Percentiles rank a stretch among this genome's conserved stretches.
Evolutionary conservation across 139 green algal species (phyloP).

Genomic region (Nannochloris sp.): DNA sequence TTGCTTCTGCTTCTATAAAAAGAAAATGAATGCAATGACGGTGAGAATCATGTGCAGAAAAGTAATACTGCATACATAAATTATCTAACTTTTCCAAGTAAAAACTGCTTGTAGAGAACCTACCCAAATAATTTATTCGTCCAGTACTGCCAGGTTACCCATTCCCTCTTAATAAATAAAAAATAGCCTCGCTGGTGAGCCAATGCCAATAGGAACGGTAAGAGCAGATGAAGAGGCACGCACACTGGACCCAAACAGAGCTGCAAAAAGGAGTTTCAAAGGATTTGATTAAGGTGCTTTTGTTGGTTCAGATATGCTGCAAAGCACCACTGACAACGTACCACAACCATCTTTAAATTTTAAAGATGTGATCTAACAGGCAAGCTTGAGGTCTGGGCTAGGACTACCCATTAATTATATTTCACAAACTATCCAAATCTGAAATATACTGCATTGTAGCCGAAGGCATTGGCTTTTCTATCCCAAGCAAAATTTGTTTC

Average conservation of each 20-base stretch:
- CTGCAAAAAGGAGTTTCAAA: background rate
- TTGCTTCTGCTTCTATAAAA: background rate
- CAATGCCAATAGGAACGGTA: conserved; percentile 41
- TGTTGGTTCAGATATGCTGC: conserved; percentile 39
- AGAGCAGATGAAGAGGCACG: conserved; percentile 41
- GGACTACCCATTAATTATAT: no score
- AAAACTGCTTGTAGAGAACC: conserved; percentile 6
- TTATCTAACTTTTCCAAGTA: background rate
- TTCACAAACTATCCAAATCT: conserved; percentile 44
- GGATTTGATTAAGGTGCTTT: conserved; percentile 11
- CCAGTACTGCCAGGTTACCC: conserved; percentile 36
- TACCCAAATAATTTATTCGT: background rate
- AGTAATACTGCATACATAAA: background rate
- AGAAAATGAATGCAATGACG: background rate
- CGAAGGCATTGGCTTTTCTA: no score
- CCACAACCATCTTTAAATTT: conserved; percentile 32
- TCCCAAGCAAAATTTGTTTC: no score
- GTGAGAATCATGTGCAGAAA: background rate
- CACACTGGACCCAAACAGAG: conserved; percentile 47
- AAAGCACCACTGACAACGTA: conserved; percentile 34
- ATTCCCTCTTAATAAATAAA: conserved; percentile 44
- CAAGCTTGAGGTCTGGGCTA: no score
- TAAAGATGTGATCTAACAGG: conserved; percentile 41
- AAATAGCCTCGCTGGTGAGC: conserved; percentile 39
- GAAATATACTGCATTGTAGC: no score